Evolutionary conservation across 2,329 filamentous ascomycete genomes (phyloP), one percentile per base, ranked within the genome.

Genomic region (Alternaria ethzedia): DNA sequence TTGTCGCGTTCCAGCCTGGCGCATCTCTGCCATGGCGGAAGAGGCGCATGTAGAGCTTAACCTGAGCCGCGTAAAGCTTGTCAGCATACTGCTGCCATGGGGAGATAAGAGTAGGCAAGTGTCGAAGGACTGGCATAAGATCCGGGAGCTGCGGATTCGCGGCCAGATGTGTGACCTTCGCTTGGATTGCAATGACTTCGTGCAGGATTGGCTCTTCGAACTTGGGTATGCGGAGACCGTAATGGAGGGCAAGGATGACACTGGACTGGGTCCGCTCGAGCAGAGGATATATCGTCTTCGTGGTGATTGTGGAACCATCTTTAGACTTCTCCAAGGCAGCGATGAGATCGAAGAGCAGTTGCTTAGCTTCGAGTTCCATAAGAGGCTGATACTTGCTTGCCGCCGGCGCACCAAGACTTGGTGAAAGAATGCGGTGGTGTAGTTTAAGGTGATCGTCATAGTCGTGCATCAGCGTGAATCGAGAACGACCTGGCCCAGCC

Each of bases 381-480:
- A 64, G 58, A 5, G 58, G 58, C 5, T 64, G 62, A 25, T 61
- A 61, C 25, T 57, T 54, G 41, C 41, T 43, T 17, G 54, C 54
- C 30, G 62, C 62, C 43, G 54, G 58, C 25, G 62, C 58, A 47
- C 62, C 58, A 41, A 64, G 52, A 54, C 62, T 64, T 54, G 62
- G 62, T 26, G 62, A 56, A 10, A 64, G 58, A 23, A 64, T 25
- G 17, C 62, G 62, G 17, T 64, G 62, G 43, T 64, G 62, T 32
- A 64, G 44, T 49, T 50, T 64, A 23, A 64, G 62, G 28, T 64
- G 54, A 11, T 64, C 62, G 47, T 64, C 62, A 46, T 64, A 64
- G 30, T 64, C 62, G 44, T 64, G 62, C 62, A 64, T 64, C 49
- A 64, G 43, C 17, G 62, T 64, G 7, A 64, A 64, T 23, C 62